A percentile compares a stretch with the other conserved stretches of the same genome.
These are phyloP conservation scores for Setaria italica DNA, from an alignment of 202 grass and related monocot species.

Conservation along the genomic window DNA sequence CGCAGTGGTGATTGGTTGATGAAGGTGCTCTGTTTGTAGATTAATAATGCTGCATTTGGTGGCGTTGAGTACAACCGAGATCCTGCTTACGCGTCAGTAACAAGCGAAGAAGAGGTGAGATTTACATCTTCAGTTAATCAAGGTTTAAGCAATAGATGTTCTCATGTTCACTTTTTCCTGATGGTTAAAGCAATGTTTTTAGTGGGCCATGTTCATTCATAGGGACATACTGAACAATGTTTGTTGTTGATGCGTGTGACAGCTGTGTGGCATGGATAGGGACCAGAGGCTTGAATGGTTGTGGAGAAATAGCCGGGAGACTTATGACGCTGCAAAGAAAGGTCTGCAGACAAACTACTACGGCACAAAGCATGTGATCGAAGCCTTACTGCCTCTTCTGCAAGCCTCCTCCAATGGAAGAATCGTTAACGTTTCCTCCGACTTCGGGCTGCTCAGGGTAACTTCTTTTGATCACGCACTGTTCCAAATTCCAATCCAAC, in stretches of 20 bases:
- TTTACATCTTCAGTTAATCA: not conserved
- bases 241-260: not conserved
- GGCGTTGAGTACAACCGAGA: not conserved
- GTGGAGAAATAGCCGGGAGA: conserved; percentile 4
- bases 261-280: conserved; percentile 29
- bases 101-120: conserved; percentile 35
- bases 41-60: conserved; percentile 53
- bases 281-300: conserved; percentile 34
- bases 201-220: not conserved
- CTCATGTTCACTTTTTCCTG: too few species aligned
- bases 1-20: not conserved
- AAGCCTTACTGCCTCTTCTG: conserved; percentile 59
- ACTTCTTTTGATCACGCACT: not conserved
- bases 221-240: not conserved
- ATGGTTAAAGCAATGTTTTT: not conserved
- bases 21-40: conserved; percentile 38
- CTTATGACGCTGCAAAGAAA: conserved; percentile 50
- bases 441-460: conserved; percentile 47
- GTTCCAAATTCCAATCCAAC: too few species aligned
- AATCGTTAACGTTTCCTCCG: conserved; percentile 63
- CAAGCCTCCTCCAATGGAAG: conserved; percentile 48
- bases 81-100: not conserved
- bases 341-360: conserved; percentile 69
- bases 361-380: conserved; percentile 56
- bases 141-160: too few species aligned